Percentiles rank a stretch among this genome's conserved stretches.
These are phyloP conservation scores for Corchorus olitorius DNA, from an alignment of 345 rosid genomes.

Conservation along the genomic window DNA sequence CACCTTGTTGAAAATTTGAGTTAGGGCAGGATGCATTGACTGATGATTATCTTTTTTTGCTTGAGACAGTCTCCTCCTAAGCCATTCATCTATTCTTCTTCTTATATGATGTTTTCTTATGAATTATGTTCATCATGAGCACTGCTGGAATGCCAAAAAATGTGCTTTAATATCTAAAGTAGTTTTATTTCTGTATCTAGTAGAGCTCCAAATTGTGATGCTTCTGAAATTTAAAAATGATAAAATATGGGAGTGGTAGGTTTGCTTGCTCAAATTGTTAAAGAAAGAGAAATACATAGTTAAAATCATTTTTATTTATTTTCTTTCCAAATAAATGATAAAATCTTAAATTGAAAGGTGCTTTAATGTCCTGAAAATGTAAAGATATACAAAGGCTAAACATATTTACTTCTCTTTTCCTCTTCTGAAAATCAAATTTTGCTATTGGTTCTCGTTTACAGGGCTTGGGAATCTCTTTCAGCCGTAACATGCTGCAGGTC, in stretches of 20 bases:
- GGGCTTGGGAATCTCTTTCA: slow-evolving; percentile 88
- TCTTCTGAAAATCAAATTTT: slow-evolving; percentile 8
- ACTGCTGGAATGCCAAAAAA: background rate
- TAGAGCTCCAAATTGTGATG: background rate
- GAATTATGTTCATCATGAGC: background rate
- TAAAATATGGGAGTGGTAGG: slow-evolving; percentile 3
- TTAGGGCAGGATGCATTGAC: too few relatives aligned
- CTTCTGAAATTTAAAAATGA: background rate
- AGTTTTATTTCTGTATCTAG: slow-evolving; percentile 6
- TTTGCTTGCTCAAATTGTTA: background rate
- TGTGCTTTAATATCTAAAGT: background rate
- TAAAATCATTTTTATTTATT: background rate
- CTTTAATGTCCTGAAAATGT: background rate
- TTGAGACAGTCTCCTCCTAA: background rate
- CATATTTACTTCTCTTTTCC: background rate
- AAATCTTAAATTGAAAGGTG: slow-evolving; percentile 7
- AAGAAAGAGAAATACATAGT: background rate
- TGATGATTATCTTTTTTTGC: too few relatives aligned
- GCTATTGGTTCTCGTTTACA: slow-evolving; percentile 28
- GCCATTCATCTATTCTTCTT: background rate
- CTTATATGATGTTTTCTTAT: background rate
- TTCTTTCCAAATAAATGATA: background rate
- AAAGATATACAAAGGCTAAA: background rate
- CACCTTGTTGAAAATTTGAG: too few relatives aligned
- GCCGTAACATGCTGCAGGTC: slow-evolving; percentile 73